These are phyloP conservation scores for Cyberlindnera xishuangbannaensis DNA, from an alignment of 805 yeast genomes.

Conservation along the genomic window DNA sequence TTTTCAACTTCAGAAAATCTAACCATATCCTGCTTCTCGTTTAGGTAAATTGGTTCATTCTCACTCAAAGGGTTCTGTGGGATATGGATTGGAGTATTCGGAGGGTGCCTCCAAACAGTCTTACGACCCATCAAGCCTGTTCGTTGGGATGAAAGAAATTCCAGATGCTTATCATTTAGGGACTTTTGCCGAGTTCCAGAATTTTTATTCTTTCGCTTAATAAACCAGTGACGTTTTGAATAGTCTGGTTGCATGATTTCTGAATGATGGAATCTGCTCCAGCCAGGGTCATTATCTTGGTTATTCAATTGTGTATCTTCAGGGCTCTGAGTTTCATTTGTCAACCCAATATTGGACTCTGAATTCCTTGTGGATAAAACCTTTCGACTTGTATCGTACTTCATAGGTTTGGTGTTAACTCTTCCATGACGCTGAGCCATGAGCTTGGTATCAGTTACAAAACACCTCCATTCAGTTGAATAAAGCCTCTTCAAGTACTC, in stretches of 20 bases:
- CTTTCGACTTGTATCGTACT: conserved; percentile 18
- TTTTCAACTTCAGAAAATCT: conserved; percentile 46
- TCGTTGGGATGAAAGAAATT: background rate
- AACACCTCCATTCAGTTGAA: conserved; percentile 74
- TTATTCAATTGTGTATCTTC: background rate
- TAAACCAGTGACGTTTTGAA: too few species aligned
- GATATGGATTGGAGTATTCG: conserved; percentile 6
- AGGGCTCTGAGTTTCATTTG: background rate
- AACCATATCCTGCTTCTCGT: conserved; percentile 17
- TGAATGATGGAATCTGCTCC: too few species aligned
- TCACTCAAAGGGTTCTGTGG: conserved; percentile 3
- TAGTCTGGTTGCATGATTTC: too few species aligned
- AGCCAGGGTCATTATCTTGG: background rate
- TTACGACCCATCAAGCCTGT: background rate
- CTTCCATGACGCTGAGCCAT: conserved; percentile 50
- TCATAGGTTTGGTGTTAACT: conserved; percentile 19
- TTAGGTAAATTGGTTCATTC: conserved; percentile 12
- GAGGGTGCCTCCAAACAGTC: conserved; percentile 2
- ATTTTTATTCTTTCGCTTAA: too few species aligned
- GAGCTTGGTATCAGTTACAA: conserved; percentile 69
- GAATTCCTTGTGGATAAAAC: background rate
- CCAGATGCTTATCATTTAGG: background rate
- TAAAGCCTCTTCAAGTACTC: conserved; percentile 73
- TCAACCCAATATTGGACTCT: background rate
- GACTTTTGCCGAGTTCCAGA: too few species aligned